Conservation (phyloP, 441 rosid genomes). For the Arabidopsis lyrata region DNA sequence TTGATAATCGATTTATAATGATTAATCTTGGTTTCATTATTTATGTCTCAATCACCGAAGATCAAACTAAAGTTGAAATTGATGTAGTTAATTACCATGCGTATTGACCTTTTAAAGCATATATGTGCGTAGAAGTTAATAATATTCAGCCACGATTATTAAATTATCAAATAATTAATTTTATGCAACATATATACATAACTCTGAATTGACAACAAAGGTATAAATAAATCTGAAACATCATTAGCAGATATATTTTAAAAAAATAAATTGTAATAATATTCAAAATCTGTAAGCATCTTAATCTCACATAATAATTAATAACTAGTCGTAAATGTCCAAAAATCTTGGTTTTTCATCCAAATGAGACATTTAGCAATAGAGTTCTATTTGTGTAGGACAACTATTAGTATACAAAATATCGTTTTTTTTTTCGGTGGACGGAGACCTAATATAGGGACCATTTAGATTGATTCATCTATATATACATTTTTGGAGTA, state of each 20-base stretch:
- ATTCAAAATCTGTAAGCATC: no score
- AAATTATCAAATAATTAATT: background rate
- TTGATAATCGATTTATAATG: no score
- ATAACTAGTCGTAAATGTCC: background rate
- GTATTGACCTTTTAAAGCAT: background rate
- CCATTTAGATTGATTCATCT: conserved; percentile 27
- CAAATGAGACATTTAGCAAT: background rate
- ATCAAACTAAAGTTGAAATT: background rate
- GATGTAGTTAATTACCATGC: background rate
- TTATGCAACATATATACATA: no score
- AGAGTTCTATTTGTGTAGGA: conserved; percentile 34
- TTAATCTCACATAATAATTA: no score
- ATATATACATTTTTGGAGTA: no score
- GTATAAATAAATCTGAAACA: no score
- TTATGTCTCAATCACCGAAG: background rate
- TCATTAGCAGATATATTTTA: no score
- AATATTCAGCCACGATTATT: background rate
- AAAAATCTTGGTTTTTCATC: background rate
- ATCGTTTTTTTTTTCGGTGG: conserved; percentile 13
- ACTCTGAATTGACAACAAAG: no score
- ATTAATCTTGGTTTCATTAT: background rate
- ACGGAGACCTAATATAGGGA: conserved; percentile 33
- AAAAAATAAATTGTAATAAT: no score
- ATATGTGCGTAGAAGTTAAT: background rate
- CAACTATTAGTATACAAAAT: conserved; percentile 18